Percentiles rank a stretch among this genome's conserved stretches.
phyloP scores from a whole-genome alignment of 163 green algal species.

The Chloromonas sp. region DNA sequence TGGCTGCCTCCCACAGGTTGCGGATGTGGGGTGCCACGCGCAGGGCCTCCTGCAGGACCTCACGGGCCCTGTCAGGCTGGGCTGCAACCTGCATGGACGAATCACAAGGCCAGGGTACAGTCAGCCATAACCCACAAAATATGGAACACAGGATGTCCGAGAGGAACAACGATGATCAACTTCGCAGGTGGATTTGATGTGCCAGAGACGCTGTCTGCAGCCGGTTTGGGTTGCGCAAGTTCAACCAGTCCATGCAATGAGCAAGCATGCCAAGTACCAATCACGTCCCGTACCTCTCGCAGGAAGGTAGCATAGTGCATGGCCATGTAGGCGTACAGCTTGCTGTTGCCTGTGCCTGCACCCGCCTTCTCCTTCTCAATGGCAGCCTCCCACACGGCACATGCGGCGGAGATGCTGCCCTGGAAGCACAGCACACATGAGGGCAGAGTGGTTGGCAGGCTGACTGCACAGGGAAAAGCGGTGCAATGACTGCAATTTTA shows the following conservation, averaged over 20 bases:
- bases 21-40: slow-evolving; percentile 22
- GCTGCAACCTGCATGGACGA: slow-evolving; percentile 4
- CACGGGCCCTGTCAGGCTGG: slow-evolving; percentile 29
- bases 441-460: neutral
- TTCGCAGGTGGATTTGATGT: no score
- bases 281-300: slow-evolving; percentile 6
- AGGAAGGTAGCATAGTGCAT: slow-evolving; percentile 70
- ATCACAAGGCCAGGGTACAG: no score
- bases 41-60: slow-evolving; percentile 37
- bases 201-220: no score
- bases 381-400: neutral
- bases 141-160: no score
- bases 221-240: no score
- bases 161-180: no score
- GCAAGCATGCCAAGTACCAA: no score
- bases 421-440: slow-evolving; percentile 8
- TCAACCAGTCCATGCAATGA: no score
- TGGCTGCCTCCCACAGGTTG: slow-evolving; percentile 52
- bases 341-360: neutral
- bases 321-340: slow-evolving; percentile 42
- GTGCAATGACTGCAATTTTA: neutral
- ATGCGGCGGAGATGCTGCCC: slow-evolving; percentile 36
- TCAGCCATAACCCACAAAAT: no score
- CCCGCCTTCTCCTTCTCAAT: neutral
- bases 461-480: neutral